Conservation (phyloP, 345 rosid species). For the Passiflora organensis region DNA sequence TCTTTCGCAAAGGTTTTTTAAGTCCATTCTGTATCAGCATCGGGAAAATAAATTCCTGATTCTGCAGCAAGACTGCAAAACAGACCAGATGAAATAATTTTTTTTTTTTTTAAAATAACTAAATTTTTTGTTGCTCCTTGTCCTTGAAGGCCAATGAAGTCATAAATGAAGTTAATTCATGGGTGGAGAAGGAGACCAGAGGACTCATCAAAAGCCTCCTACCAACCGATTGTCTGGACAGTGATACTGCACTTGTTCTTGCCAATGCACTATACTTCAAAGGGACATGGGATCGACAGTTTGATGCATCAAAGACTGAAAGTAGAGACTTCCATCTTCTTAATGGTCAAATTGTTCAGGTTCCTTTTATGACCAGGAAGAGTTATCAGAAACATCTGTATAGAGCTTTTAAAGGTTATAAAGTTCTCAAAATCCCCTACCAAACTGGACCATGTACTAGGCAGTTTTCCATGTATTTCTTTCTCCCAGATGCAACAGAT, state of each 20-base stretch:
- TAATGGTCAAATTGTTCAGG: constrained; percentile 2
- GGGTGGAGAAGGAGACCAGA: neutral
- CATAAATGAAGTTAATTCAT: constrained; percentile 1
- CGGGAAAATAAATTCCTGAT: neutral
- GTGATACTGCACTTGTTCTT: neutral
- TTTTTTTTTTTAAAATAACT: too few relatives aligned
- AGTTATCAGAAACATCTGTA: neutral
- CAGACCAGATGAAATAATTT: neutral
- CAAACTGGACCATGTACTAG: constrained; percentile 11
- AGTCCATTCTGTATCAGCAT: neutral
- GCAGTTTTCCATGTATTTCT: constrained; percentile 21
- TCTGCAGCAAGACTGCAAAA: neutral
- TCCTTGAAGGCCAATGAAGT: neutral
- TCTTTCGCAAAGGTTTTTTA: too few relatives aligned
- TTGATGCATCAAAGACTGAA: neutral
- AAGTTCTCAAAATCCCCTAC: constrained; percentile 26
- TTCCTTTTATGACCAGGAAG: constrained; percentile 23
- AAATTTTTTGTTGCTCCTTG: neutral
- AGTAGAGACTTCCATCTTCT: constrained; percentile 6
- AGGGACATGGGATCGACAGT: constrained; percentile 5
- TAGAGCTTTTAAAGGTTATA: constrained; percentile 10
- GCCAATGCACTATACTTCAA: constrained; percentile 6
- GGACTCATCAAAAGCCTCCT: constrained; percentile 8
- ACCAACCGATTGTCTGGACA: neutral
- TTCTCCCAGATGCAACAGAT: constrained; percentile 20